A percentile compares a stretch with the other conserved stretches of the same genome.
phyloP scores from a whole-genome alignment of 495 filamentous ascomycete genomes.

The Aspergillus nidulans region DNA sequence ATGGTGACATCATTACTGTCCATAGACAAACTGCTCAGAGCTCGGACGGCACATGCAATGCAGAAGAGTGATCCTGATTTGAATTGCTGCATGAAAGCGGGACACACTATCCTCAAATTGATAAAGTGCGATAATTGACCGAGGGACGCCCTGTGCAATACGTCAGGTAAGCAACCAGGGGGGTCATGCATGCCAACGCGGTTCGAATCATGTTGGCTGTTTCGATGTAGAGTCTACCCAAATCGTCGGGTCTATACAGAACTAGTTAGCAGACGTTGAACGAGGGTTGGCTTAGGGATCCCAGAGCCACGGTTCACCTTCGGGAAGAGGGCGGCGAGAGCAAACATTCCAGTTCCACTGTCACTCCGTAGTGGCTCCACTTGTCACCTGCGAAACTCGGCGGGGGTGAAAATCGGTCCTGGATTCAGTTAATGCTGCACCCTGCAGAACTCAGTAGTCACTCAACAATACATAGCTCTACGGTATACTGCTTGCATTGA shows the following conservation, averaged over 20 bases:
- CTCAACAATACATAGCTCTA: too few relatives aligned
- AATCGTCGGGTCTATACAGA: conserved; percentile 23
- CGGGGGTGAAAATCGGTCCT: background rate
- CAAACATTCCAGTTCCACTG: background rate
- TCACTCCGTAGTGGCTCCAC: too few relatives aligned
- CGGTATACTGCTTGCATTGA: too few relatives aligned
- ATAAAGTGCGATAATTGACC: background rate
- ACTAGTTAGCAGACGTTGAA: conserved; percentile 12
- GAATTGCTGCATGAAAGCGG: conserved; percentile 2
- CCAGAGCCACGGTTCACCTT: conserved; percentile 42
- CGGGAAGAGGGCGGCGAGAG: conserved; percentile 21
- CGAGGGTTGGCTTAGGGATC: conserved; percentile 19
- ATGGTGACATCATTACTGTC: background rate
- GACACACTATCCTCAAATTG: conserved; percentile 1
- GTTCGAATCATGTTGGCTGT: conserved; percentile 8
- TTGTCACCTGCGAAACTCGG: background rate
- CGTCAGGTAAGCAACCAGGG: conserved; percentile 11
- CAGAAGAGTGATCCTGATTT: background rate
- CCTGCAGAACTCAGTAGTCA: too few relatives aligned
- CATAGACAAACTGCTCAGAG: background rate
- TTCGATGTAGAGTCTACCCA: conserved; percentile 21
- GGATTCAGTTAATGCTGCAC: background rate
- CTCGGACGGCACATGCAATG: background rate
- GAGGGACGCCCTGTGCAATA: background rate
- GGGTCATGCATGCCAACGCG: conserved; percentile 26